These are phyloP conservation scores for Colletotrichum noveboracense DNA, from an alignment of 2,329 filamentous ascomycete genomes.

Conservation along the genomic window DNA sequence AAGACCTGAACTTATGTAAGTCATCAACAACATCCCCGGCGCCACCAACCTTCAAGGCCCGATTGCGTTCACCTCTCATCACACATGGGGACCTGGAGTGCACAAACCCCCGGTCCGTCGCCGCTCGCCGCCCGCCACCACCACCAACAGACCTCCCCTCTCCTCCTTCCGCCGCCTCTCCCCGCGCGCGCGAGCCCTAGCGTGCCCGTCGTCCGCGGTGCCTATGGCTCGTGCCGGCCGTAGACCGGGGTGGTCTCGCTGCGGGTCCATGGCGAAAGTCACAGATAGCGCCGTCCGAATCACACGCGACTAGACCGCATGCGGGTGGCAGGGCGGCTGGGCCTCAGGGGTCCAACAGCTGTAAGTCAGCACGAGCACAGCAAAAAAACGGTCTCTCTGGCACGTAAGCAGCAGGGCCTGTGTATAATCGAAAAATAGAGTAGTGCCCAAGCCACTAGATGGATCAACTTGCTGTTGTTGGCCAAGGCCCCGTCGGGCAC, in stretches of 20 bases:
- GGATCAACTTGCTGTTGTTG: neutral
- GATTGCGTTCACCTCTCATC: neutral
- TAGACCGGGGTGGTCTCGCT: neutral
- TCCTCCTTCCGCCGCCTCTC: neutral
- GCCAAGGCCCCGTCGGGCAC: neutral
- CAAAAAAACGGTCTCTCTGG: neutral
- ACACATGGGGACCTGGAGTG: neutral
- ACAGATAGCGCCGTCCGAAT: slow-evolving; percentile 22
- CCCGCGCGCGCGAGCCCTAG: slow-evolving; percentile 10
- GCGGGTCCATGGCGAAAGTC: slow-evolving; percentile 14
- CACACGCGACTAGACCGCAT: slow-evolving; percentile 20
- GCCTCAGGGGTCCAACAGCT: slow-evolving; percentile 2
- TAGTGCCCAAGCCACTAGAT: neutral
- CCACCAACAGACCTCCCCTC: neutral
- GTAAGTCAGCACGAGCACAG: neutral
- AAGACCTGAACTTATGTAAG: neutral
- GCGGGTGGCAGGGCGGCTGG: slow-evolving; percentile 11
- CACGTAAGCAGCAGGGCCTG: neutral
- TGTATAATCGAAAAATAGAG: neutral
- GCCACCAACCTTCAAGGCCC: slow-evolving; percentile 1
- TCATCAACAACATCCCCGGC: neutral
- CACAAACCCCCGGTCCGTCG: neutral
- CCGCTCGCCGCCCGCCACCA: neutral
- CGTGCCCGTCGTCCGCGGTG: neutral
- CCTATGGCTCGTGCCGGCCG: slow-evolving; percentile 20